A percentile compares a stretch with the other conserved stretches of the same genome.
Conservation (phyloP, 345 rosid species). For the Nasturtium officinale region DNA sequence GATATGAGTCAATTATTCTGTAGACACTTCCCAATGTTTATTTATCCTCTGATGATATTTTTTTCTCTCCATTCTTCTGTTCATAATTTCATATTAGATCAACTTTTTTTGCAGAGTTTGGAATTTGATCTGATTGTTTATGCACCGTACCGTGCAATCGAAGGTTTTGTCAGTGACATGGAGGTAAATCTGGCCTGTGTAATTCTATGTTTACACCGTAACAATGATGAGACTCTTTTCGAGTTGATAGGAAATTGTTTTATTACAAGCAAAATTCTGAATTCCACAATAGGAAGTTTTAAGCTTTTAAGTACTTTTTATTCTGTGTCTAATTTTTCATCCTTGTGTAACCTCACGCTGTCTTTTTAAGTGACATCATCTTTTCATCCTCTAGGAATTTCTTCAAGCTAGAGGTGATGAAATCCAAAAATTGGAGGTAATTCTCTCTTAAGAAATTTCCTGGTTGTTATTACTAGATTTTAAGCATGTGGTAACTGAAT, state of each 20-base stretch:
- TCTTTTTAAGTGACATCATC: slow-evolving; percentile 24
- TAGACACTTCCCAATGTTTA: slow-evolving; percentile 22
- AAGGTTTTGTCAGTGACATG: slow-evolving; percentile 82
- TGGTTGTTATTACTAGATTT: background rate
- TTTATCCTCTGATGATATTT: background rate
- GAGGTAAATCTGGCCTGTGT: slow-evolving; percentile 52
- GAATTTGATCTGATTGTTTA: slow-evolving; percentile 95
- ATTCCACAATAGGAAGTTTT: background rate
- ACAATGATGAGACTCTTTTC: background rate
- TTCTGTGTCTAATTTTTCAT: slow-evolving; percentile 13
- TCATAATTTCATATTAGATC: slow-evolving; percentile 19
- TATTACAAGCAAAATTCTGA: slow-evolving; percentile 9
- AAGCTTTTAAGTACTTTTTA: slow-evolving; percentile 12
- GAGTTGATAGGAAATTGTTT: slow-evolving; percentile 3
- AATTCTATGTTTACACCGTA: background rate
- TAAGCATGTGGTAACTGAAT: slow-evolving; percentile 3
- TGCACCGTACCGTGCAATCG: slow-evolving; percentile 90
- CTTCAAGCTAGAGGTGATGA: slow-evolving; percentile 56
- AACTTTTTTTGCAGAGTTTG: slow-evolving; percentile 68
- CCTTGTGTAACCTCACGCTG: background rate
- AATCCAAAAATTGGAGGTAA: slow-evolving; percentile 68
- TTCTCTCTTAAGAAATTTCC: background rate
- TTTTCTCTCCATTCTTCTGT: slow-evolving; percentile 10
- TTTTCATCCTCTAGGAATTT: slow-evolving; percentile 56
- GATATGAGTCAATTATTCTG: slow-evolving; percentile 36